Evolutionary conservation across 2,329 filamentous ascomycete genomes (phyloP).

Genomic region (Fusarium tanahbumbuense): DNA sequence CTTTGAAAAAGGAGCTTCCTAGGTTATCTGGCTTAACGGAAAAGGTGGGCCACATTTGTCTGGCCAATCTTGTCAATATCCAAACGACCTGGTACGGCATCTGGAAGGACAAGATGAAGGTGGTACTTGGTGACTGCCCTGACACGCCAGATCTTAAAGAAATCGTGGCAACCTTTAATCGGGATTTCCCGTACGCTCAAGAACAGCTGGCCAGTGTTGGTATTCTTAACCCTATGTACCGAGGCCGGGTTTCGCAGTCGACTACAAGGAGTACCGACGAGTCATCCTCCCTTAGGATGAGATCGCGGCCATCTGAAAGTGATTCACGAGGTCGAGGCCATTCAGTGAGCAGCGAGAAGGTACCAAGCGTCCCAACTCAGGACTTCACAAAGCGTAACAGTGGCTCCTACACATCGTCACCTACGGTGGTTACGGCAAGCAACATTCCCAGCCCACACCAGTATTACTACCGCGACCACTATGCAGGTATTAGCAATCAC

Average conservation of each 20-base stretch:
- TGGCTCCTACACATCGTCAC: constrained; percentile 73
- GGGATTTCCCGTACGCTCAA: constrained; percentile 82
- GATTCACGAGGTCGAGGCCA: constrained; percentile 67
- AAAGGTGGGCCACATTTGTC: constrained; percentile 83
- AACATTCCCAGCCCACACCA: constrained; percentile 62
- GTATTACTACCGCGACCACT: constrained; percentile 65
- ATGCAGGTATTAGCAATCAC: constrained; percentile 38
- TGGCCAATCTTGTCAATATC: constrained; percentile 85
- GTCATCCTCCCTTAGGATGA: constrained; percentile 59
- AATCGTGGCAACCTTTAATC: constrained; percentile 80
- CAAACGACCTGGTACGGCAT: constrained; percentile 85
- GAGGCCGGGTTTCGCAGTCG: constrained; percentile 67
- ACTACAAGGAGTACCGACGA: constrained; percentile 68
- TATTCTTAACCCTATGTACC: constrained; percentile 80
- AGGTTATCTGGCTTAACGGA: constrained; percentile 84
- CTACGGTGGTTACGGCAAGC: constrained; percentile 54
- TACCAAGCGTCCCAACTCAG: constrained; percentile 71
- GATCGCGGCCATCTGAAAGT: constrained; percentile 61
- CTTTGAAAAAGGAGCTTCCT: constrained; percentile 91
- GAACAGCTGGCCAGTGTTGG: constrained; percentile 76
- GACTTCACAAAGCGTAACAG: constrained; percentile 75
- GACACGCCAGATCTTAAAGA: constrained; percentile 76
- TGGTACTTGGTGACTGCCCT: constrained; percentile 73
- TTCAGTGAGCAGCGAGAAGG: constrained; percentile 72
- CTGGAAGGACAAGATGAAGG: constrained; percentile 85